phyloP scores from a whole-genome alignment of 140 eudicot species.

The Flaveria floridana region DNA sequence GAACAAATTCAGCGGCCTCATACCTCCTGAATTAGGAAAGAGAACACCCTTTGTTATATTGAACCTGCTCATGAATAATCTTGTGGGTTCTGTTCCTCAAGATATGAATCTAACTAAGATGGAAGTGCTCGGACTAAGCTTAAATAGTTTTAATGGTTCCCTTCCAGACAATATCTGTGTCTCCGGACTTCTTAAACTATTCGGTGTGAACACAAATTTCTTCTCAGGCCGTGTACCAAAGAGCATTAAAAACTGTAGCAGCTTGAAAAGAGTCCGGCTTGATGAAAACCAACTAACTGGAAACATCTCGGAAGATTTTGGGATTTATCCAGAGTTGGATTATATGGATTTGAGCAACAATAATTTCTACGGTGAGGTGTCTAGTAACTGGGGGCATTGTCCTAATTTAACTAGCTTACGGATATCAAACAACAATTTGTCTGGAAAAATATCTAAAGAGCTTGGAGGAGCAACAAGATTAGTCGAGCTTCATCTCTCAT shows the following conservation, averaged over 20 bases:
- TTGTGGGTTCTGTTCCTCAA: background rate
- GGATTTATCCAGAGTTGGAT: background rate
- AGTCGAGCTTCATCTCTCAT: slow-evolving; percentile 23
- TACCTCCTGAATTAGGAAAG: slow-evolving; percentile 8
- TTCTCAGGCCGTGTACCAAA: slow-evolving; percentile 44
- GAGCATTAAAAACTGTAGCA: slow-evolving; percentile 47
- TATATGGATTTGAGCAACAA: slow-evolving; percentile 42
- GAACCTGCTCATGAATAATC: background rate
- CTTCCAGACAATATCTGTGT: slow-evolving; percentile 29
- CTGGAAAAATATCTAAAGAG: slow-evolving; percentile 33
- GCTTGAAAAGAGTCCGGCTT: slow-evolving; percentile 28
- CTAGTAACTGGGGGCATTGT: slow-evolving; percentile 45
- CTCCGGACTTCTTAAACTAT: slow-evolving; percentile 23
- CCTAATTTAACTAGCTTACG: slow-evolving; percentile 31
- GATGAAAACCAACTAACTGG: slow-evolving; percentile 10
- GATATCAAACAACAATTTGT: slow-evolving; percentile 38
- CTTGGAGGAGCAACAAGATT: slow-evolving; percentile 34
- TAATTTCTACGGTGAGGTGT: slow-evolving; percentile 41
- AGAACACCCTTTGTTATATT: background rate
- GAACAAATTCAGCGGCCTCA: background rate
- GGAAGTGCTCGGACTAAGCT: background rate
- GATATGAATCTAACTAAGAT: background rate
- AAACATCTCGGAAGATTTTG: slow-evolving; percentile 11
- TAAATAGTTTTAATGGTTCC: background rate
- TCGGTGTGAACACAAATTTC: slow-evolving; percentile 23